Base-by-base conservation (phyloP, 768 basidiomycete species). In the Termitomyces sp. region DNA sequence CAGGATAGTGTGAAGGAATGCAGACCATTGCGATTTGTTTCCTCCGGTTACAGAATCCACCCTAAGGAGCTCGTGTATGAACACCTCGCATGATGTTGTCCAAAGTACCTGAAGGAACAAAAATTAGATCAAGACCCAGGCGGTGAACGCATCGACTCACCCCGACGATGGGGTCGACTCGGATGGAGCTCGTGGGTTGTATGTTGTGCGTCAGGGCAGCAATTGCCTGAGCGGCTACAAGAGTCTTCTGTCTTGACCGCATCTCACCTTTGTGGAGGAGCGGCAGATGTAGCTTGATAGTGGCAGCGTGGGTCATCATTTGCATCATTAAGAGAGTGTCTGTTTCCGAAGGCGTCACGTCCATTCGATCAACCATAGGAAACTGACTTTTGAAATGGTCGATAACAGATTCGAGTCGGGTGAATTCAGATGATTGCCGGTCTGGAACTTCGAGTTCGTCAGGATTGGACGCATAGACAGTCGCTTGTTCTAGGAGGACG, bases 401-500 rank as follows among this genome's bases (percentile, higher is more conserved):
- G 20, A 66, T 62, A 12, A 66, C 49, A 14, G 43, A 20, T 18
- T 64, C 61, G 20, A 66, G 61, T 12, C 55, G 57, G 16, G 13
- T 51, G 30, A 60, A 57, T 18, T 37, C 56, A 49, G 34, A 20
- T 60, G 33, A 4, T 53, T 40, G 12, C 40, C 42, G 40, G 46
- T 61, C 14, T 58, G 52, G 37, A 22, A 33, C 46, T 47, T 52
- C 27, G 16, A 40, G 53, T 55, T 37, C 62, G 26, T 40, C 42
- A 22, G 47, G 42, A 37, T 22, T 56, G 37, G 48, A 58, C 37
- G 24, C 58, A n/a, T 45, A 43, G 24, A 64, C 51, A 3, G 60
- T 62, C 42, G 68, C 65, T 34, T 76, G 70, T 34, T 76, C 70
- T 5, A 79, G 66, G 1, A 79, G 61, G 5, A 78, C 70, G 0